Evolutionary conservation across 345 rosid species (phyloP).

Genomic region (Ceriops zippeliana): DNA sequence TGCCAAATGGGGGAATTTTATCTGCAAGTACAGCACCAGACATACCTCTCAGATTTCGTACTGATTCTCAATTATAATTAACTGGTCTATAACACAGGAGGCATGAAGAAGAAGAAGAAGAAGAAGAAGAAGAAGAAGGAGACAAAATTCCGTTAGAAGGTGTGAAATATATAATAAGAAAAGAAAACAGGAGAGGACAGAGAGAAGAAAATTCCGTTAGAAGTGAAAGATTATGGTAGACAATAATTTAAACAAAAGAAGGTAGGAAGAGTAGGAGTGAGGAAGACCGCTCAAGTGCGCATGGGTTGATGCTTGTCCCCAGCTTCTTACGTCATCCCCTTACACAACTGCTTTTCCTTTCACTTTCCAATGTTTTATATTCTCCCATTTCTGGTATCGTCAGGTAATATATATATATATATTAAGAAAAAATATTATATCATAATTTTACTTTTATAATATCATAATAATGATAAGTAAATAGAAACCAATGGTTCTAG

Average conservation of each 20-base stretch:
- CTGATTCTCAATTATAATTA: background rate
- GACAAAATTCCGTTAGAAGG: no score
- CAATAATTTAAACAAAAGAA: conserved; percentile 25
- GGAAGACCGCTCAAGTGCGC: conserved; percentile 93
- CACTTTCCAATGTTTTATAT: background rate
- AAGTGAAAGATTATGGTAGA: conserved; percentile 22
- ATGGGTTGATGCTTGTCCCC: conserved; percentile 72
- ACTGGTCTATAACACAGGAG: background rate
- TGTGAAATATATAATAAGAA: no score
- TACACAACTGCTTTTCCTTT: background rate
- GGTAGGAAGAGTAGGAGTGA: conserved; percentile 11
- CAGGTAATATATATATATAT: no score
- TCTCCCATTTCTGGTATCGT: no score
- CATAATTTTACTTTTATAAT: no score
- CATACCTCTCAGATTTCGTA: background rate
- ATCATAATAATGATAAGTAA: no score
- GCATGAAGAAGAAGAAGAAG: conserved; percentile 2
- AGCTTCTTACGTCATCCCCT: conserved; percentile 46
- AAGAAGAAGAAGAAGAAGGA: no score
- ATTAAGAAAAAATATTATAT: no score
- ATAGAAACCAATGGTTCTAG: no score
- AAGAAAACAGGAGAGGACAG: background rate
- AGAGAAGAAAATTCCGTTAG: conserved; percentile 6
- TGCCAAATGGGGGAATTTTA: no score
- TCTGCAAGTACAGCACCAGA: background rate